Base-by-base conservation (phyloP, 1,284 basidiomycete species). In the Trichosporon coremiiforme region DNA sequence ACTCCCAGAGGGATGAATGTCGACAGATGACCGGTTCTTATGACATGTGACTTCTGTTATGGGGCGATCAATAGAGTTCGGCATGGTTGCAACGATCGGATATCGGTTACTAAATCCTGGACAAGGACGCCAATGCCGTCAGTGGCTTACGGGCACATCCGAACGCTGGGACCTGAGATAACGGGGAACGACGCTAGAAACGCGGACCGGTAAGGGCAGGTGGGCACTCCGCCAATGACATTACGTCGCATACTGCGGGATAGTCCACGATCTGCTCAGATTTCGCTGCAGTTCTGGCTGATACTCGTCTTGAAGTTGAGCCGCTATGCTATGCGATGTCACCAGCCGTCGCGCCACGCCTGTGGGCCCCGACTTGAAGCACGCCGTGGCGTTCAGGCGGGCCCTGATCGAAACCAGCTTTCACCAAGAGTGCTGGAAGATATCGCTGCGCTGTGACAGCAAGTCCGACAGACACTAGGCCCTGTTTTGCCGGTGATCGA, bases 131-230 rank as follows among this genome's bases (percentile, higher is more conserved):
- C 41, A 0, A 8, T 20, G 17, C 17, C 50, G 50, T 53, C 50
- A 53, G n/a, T 53, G 50, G 50, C 50, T 20, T 53, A 4, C 50
- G 50, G 50, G 4, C 50, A 53, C 50, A 53, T 53, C 50, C 50
- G 50, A 53, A 8, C 2, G 22, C 2, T 12, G 2, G 15, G 41
- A n/a, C 17, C 17, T 45, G 50, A 53, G 10, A 53, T 53, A 53
- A 53, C 50, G 22, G 25, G 50, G 50, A 22, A 53, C 41, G 17
- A 35, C 5, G 41, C 4, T 10, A 35, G 36, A 38, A 13, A n/a
- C 20, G 20, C 20, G 10, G 50, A 22, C 22, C 50, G 8, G 25
- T n/a, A 20, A 25, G 50, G 50, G 50, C 50, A 53, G 17, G 50
- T 45, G 41, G 41, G 41, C 41, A n/a, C 41, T n/a, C 17, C 17